Conservation (phyloP, 2,329 filamentous ascomycete genomes). For the Fusarium papillatum region DNA sequence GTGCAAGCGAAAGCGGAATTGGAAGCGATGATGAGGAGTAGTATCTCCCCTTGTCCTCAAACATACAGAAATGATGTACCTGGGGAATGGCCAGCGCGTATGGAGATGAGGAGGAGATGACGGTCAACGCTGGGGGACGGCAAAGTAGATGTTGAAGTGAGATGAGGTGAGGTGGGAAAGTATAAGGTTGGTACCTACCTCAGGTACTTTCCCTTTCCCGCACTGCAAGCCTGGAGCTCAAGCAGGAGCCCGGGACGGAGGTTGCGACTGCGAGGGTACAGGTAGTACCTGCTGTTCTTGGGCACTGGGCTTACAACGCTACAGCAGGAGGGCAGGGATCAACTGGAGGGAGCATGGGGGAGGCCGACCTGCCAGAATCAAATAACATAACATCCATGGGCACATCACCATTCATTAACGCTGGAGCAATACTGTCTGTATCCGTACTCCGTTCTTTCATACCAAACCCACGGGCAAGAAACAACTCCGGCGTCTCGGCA, state of each 20-base stretch:
- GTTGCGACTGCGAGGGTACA: not conserved
- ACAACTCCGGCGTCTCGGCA: not conserved
- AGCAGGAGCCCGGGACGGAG: not conserved
- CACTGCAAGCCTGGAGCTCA: not conserved
- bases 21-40: slow-evolving; percentile 17
- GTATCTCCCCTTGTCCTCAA: slow-evolving; percentile 14
- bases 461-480: not conserved
- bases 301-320: not conserved
- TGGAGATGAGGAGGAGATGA: slow-evolving; percentile 3
- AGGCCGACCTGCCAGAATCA: slow-evolving; percentile 22
- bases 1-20: slow-evolving; percentile 14
- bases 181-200: slow-evolving; percentile 24
- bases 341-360: slow-evolving; percentile 19
- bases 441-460: not conserved
- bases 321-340: slow-evolving; percentile 20
- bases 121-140: slow-evolving; percentile 5
- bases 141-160: slow-evolving; percentile 4
- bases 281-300: slow-evolving; percentile 6
- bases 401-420: not conserved
- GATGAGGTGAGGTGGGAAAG: slow-evolving; percentile 23
- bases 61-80: not conserved
- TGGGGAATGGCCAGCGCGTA: slow-evolving; percentile 9
- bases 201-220: not conserved
- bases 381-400: slow-evolving; percentile 4
- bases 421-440: not conserved